These are phyloP conservation scores for Pestalotiopsis sp. DNA, from an alignment of 2,329 filamentous ascomycete species.

Conservation along the genomic window DNA sequence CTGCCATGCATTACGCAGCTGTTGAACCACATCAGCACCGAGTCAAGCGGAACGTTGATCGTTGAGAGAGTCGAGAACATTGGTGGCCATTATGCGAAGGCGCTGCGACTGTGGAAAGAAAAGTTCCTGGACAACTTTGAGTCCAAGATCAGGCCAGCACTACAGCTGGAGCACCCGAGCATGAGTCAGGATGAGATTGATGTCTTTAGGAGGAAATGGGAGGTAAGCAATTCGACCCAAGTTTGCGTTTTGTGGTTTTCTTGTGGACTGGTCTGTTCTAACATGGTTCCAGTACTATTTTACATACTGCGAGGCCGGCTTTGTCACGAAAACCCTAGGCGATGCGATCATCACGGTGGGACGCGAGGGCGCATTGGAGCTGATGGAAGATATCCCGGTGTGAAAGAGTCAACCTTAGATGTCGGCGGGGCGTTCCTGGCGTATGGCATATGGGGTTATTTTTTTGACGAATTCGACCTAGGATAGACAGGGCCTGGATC, in stretches of 20 bases:
- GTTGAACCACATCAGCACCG: conserved; percentile 60
- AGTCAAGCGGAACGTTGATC: conserved; percentile 63
- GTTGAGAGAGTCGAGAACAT: conserved; percentile 73
- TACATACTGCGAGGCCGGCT: conserved; percentile 74
- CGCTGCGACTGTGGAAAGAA: conserved; percentile 69
- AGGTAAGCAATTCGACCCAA: conserved; percentile 44
- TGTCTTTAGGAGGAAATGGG: conserved; percentile 73
- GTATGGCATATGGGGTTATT: neutral
- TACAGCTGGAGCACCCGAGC: conserved; percentile 58
- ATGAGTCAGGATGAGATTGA: conserved; percentile 66
- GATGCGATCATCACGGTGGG: conserved; percentile 74
- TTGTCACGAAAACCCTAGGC: conserved; percentile 70
- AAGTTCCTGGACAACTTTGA: conserved; percentile 67
- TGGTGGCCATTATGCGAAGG: conserved; percentile 73
- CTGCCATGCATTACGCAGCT: conserved; percentile 61
- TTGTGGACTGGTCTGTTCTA: neutral
- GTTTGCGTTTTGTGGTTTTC: neutral
- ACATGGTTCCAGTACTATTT: conserved; percentile 66
- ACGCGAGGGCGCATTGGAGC: conserved; percentile 64
- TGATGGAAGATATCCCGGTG: conserved; percentile 72
- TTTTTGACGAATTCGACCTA: too few relatives aligned
- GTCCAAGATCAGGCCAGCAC: conserved; percentile 58
- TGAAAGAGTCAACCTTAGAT: conserved; percentile 32
- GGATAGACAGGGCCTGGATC: neutral
- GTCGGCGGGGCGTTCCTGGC: neutral